These are phyloP conservation scores for Venturiaceae sp. DNA, from an alignment of 2,329 filamentous ascomycete genomes.

Conservation along the genomic window DNA sequence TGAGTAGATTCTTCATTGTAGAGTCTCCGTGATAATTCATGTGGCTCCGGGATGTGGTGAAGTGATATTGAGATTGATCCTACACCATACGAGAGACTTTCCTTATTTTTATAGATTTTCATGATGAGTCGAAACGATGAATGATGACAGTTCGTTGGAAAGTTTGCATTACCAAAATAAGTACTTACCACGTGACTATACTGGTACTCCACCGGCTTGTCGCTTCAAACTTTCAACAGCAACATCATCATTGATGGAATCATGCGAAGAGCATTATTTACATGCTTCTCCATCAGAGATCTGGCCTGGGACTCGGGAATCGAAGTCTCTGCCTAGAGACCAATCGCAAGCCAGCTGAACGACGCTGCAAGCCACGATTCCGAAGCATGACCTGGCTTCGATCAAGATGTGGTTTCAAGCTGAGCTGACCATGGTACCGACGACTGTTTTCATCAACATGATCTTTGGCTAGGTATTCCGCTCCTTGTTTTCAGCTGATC, in stretches of 20 bases:
- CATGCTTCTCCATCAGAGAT: background rate
- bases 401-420: background rate
- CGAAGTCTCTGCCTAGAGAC: no score
- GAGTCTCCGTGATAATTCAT: no score
- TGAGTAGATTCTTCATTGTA: background rate
- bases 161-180: no score
- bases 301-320: background rate
- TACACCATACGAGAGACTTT: background rate
- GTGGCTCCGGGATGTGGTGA: no score
- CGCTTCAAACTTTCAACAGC: no score
- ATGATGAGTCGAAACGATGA: no score
- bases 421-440: background rate
- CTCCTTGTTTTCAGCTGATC: background rate
- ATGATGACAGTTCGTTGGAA: no score
- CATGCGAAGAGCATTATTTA: background rate
- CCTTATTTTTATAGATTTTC: no score
- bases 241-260: no score
- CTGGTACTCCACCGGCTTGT: no score
- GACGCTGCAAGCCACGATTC: background rate
- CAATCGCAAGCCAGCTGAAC: background rate
- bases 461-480: background rate
- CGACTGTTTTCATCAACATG: background rate
- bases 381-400: background rate
- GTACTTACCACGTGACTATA: no score
- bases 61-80: background rate